These are phyloP conservation scores for Haplosporangium sp. DNA, from an alignment of 371 early-diverging fungal species.

Conservation along the genomic window DNA sequence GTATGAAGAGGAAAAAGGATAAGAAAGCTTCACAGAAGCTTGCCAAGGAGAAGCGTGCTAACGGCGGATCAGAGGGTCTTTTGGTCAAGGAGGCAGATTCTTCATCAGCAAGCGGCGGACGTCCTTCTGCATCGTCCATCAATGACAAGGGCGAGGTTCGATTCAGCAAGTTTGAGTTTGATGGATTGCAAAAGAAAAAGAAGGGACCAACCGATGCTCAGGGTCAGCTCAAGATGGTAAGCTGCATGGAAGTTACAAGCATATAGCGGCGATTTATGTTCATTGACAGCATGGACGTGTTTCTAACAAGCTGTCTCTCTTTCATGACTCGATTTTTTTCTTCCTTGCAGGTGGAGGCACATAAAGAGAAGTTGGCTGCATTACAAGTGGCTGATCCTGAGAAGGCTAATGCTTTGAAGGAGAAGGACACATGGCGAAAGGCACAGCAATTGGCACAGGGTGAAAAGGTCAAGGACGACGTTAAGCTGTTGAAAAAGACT, in stretches of 20 bases:
- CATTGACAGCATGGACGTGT: not conserved
- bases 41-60: slow-evolving; percentile 72
- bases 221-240: slow-evolving; percentile 77
- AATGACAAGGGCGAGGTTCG: slow-evolving; percentile 70
- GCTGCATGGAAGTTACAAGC: not conserved
- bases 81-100: slow-evolving; percentile 60
- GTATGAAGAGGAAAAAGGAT: slow-evolving; percentile 82
- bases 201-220: slow-evolving; percentile 80
- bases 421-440: slow-evolving; percentile 86
- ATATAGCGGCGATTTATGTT: not conserved
- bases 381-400: slow-evolving; percentile 75
- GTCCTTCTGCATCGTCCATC: slow-evolving; percentile 62
- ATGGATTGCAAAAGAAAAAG: slow-evolving; percentile 72
- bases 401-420: slow-evolving; percentile 74
- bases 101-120: slow-evolving; percentile 37
- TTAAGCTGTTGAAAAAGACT: slow-evolving; percentile 89
- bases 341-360: slow-evolving; percentile 67
- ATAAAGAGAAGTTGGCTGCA: slow-evolving; percentile 81
- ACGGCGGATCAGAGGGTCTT: slow-evolving; percentile 60
- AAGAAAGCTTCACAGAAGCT: slow-evolving; percentile 75
- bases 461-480: slow-evolving; percentile 91
- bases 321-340: not conserved
- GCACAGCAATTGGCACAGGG: slow-evolving; percentile 85
- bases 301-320: not conserved
- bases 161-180: slow-evolving; percentile 81